A percentile compares a stretch with the other conserved stretches of the same genome.
phyloP scores from a whole-genome alignment of 2,329 filamentous ascomycete genomes.

The Didymella pinodella region DNA sequence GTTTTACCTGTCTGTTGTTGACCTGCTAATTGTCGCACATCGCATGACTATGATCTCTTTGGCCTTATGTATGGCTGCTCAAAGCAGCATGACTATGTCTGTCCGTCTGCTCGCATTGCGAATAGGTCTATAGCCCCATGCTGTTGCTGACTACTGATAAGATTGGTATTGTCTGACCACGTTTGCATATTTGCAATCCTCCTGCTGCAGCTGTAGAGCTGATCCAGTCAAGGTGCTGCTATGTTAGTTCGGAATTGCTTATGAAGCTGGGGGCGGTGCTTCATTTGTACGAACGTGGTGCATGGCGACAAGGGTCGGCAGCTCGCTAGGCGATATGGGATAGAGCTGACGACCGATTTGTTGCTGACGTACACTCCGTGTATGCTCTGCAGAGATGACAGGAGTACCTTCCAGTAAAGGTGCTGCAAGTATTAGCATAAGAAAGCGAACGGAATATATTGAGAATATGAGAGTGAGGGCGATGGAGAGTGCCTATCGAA shows the following conservation, averaged over 20 bases:
- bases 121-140: not conserved
- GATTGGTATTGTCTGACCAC: not conserved
- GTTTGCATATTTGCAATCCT: not conserved
- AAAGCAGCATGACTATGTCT: not conserved
- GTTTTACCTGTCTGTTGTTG: not conserved
- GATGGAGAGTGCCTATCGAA: not conserved
- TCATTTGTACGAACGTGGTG: not conserved
- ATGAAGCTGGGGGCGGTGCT: not conserved
- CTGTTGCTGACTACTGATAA: not conserved
- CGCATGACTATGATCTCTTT: not conserved
- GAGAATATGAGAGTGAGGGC: not conserved
- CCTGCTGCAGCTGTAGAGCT: not conserved
- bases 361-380: not conserved
- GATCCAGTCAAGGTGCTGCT: not conserved
- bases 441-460: not conserved
- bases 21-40: not conserved
- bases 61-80: not conserved
- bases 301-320: constrained; percentile 6
- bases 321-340: not conserved
- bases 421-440: not conserved
- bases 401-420: not conserved
- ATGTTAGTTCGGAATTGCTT: not conserved
- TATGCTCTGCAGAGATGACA: not conserved
- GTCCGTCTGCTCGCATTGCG: not conserved
- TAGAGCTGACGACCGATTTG: not conserved